These are phyloP conservation scores for Penicillium crustosum DNA, from an alignment of 2,329 filamentous ascomycete species.

Conservation along the genomic window DNA sequence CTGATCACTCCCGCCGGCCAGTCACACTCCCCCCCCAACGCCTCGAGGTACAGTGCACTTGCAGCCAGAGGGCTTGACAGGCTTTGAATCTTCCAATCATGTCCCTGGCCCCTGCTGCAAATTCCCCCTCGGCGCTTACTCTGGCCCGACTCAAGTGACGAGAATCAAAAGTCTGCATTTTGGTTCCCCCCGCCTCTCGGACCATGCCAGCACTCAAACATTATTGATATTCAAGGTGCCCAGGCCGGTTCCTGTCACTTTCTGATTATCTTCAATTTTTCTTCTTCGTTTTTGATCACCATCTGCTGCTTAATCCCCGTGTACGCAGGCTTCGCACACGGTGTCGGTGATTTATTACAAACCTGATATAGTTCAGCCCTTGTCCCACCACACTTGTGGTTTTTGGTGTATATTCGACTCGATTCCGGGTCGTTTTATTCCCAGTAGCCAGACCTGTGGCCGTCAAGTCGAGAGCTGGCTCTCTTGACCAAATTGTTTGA, in stretches of 20 bases:
- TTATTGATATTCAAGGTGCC: slow-evolving; percentile 34
- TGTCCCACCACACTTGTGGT: slow-evolving; percentile 17
- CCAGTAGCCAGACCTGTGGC: neutral
- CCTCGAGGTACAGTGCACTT: slow-evolving; percentile 16
- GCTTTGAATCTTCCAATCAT: slow-evolving; percentile 20
- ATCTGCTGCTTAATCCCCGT: slow-evolving; percentile 26
- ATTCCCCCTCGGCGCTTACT: slow-evolving; percentile 34
- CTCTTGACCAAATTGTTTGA: slow-evolving; percentile 30
- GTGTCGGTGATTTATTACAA: slow-evolving; percentile 19
- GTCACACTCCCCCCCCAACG: slow-evolving; percentile 21
- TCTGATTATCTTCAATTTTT: slow-evolving; percentile 10
- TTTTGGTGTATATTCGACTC: slow-evolving; percentile 16
- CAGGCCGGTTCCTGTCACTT: slow-evolving; percentile 16
- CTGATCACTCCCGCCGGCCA: slow-evolving; percentile 26
- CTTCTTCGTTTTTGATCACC: slow-evolving; percentile 19
- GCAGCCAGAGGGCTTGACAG: slow-evolving; percentile 15
- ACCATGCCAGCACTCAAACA: slow-evolving; percentile 17
- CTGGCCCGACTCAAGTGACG: slow-evolving; percentile 23
- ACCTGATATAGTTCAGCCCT: slow-evolving; percentile 20
- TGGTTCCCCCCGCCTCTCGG: slow-evolving; percentile 21
- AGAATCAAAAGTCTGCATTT: slow-evolving; percentile 23
- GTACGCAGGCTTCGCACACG: slow-evolving; percentile 35
- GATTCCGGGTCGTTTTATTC: slow-evolving; percentile 3
- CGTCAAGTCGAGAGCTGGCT: slow-evolving; percentile 35
- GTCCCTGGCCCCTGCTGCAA: slow-evolving; percentile 4